Conservation (phyloP, 2,329 filamentous ascomycete genomes). For the Stachybotrys chartarum region DNA sequence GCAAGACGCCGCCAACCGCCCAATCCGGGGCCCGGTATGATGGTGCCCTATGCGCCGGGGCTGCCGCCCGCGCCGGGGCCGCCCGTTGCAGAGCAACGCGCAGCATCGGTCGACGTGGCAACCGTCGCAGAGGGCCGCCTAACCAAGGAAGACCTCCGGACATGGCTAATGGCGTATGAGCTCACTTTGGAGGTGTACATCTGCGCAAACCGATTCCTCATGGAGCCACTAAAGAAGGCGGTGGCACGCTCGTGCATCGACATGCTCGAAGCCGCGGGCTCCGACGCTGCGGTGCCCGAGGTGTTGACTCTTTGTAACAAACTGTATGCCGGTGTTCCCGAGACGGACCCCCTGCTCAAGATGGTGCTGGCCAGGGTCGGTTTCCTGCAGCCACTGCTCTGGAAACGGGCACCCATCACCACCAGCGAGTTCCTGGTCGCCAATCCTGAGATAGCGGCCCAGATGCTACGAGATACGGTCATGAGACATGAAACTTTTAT, state of each 20-base stretch:
- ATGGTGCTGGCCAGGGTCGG: conserved; percentile 43
- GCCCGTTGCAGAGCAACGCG: not conserved
- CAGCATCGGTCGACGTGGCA: not conserved
- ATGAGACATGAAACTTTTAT: conserved; percentile 32
- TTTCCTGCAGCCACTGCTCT: conserved; percentile 38
- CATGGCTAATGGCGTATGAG: conserved; percentile 39
- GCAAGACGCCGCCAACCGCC: no score
- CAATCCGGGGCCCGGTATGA: no score
- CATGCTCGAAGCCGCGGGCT: conserved; percentile 35
- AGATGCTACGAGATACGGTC: conserved; percentile 40
- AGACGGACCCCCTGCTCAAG: conserved; percentile 33
- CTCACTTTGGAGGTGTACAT: conserved; percentile 43
- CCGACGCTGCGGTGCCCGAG: conserved; percentile 33
- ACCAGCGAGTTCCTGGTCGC: conserved; percentile 34
- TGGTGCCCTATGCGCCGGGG: not conserved
- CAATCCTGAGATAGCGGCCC: conserved; percentile 37
- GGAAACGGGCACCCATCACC: conserved; percentile 30
- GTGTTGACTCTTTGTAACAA: conserved; percentile 35
- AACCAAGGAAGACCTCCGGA: conserved; percentile 35
- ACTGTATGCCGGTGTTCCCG: conserved; percentile 34
- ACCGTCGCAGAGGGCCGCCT: conserved; percentile 18
- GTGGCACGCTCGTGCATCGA: conserved; percentile 36
- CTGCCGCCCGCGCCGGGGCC: not conserved
- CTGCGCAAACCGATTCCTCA: conserved; percentile 38
- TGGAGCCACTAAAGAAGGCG: conserved; percentile 35